Evolutionary conservation across 2,329 filamentous ascomycete genomes (phyloP).

Genomic region (Verticillium nubilum): DNA sequence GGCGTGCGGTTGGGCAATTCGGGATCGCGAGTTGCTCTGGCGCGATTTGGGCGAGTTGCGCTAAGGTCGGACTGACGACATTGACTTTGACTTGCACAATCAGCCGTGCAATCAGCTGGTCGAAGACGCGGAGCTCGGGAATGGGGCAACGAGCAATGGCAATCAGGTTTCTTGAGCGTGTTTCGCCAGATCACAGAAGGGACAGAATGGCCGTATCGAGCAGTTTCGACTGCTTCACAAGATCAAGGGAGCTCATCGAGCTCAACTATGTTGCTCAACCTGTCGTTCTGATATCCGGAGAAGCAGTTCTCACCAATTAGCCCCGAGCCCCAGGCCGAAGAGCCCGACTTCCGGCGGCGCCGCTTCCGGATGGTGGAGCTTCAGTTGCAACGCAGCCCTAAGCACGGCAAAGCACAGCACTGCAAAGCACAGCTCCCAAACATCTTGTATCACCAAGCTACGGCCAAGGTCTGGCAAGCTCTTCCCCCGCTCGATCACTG

Average conservation of each 20-base stretch:
- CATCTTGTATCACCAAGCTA: neutral
- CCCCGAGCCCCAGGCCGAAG: neutral
- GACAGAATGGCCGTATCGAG: neutral
- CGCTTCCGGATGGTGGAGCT: neutral
- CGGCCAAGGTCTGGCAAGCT: neutral
- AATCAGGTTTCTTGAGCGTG: neutral
- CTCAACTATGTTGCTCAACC: neutral
- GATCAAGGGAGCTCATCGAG: neutral
- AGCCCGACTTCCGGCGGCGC: neutral
- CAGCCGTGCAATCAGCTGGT: neutral
- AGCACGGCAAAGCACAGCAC: neutral
- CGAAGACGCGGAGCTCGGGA: neutral
- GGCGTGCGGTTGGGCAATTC: neutral
- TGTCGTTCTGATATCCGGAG: neutral
- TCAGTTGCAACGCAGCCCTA: neutral
- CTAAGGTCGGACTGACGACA: conserved; percentile 13
- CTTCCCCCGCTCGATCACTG: neutral
- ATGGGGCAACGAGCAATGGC: neutral
- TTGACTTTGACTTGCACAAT: conserved; percentile 6
- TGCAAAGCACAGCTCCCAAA: neutral
- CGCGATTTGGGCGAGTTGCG: conserved; percentile 1
- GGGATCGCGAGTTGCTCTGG: neutral
- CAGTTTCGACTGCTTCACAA: neutral
- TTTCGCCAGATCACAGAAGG: too few relatives aligned
- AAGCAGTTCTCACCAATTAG: neutral